Evolutionary conservation across 2,329 filamentous ascomycete species (phyloP).

Genomic region (Epichloe elymi): DNA sequence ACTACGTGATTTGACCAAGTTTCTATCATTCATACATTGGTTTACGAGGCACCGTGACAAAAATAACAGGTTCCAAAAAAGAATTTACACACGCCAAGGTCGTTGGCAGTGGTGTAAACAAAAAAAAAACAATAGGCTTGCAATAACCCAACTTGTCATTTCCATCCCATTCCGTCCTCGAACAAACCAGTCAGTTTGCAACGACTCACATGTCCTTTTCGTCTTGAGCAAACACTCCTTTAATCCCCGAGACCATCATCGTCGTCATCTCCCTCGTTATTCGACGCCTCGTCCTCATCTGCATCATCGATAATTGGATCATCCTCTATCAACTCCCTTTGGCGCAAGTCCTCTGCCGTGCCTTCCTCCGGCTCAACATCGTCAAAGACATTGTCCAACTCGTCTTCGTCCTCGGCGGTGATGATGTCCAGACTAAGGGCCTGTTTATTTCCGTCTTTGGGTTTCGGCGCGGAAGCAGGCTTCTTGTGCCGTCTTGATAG

Average conservation of each 20-base stretch:
- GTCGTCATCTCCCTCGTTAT: slow-evolving; percentile 27
- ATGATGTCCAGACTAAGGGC: slow-evolving; percentile 31
- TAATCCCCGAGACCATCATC: slow-evolving; percentile 34
- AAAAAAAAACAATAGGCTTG: background rate
- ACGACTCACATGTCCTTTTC: too few relatives aligned
- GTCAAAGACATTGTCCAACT: slow-evolving; percentile 29
- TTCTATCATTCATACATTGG: too few relatives aligned
- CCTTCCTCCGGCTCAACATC: slow-evolving; percentile 44
- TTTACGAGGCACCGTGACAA: too few relatives aligned
- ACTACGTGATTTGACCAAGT: too few relatives aligned
- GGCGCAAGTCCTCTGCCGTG: slow-evolving; percentile 42
- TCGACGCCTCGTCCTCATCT: slow-evolving; percentile 17
- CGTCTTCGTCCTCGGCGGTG: slow-evolving; percentile 24
- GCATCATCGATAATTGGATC: slow-evolving; percentile 27
- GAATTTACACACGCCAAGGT: too few relatives aligned
- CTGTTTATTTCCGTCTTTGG: slow-evolving; percentile 19
- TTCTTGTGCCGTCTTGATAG: slow-evolving; percentile 32
- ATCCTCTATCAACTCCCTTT: slow-evolving; percentile 40
- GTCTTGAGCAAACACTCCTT: background rate
- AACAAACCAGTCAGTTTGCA: background rate
- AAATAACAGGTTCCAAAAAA: too few relatives aligned
- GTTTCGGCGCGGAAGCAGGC: slow-evolving; percentile 13
- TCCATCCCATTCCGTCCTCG: background rate
- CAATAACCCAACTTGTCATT: background rate
- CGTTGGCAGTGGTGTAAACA: background rate